Evolutionary conservation across 192 early-diverging fungal genomes (phyloP), one percentile per base, ranked within the genome.

Genomic region (Podila clonocystis): DNA sequence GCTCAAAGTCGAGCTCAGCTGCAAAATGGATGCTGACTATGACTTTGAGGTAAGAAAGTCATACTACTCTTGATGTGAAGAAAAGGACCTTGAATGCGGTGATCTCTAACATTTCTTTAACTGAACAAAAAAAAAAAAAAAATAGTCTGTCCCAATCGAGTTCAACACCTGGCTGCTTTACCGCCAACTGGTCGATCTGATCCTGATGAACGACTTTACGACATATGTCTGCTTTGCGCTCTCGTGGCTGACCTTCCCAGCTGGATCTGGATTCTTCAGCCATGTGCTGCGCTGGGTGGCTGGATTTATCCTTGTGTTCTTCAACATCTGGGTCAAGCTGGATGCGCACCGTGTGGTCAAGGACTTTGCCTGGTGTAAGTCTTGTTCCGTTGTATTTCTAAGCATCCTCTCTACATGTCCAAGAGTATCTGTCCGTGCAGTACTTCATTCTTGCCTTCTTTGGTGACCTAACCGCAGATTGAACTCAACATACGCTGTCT

Each of bases 361-460:
- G 83, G 97, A 98, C 84, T 99, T 94, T 87, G 96, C 96, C 13
- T 97, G 96, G 96, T 99, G 94, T 95, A 89, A 89, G 92, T 88
- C 36, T 63, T 52, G 22, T 45, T 45, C 17, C 41, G 11, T 45
- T 45, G 1, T 61, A 31, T 61, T 61, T 55, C 4, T 55, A 55
- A 55, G 2, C 24, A 24, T 55, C 19, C 5, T 55, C 7, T 28
- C 15, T 33, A 26, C 59, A 33, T 61, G 6, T 20, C 41, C 41
- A 45, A 45, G 41, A 45, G 41, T 45, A 45, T 61, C 22, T 61
- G 17, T 61, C 30, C 30, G 59, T 61, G 59, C 59, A 31, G 59
- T 28, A 33, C 59, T 61, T 11, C 52, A 8, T 55, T 20, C 9
- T 7, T 8, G 34, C 6, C 34, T 0, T 36, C 34, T 4, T 8